Evolutionary conservation across 768 basidiomycete species (phyloP), one percentile per base, ranked within the genome.

Genomic region (Mycena indigotica): DNA sequence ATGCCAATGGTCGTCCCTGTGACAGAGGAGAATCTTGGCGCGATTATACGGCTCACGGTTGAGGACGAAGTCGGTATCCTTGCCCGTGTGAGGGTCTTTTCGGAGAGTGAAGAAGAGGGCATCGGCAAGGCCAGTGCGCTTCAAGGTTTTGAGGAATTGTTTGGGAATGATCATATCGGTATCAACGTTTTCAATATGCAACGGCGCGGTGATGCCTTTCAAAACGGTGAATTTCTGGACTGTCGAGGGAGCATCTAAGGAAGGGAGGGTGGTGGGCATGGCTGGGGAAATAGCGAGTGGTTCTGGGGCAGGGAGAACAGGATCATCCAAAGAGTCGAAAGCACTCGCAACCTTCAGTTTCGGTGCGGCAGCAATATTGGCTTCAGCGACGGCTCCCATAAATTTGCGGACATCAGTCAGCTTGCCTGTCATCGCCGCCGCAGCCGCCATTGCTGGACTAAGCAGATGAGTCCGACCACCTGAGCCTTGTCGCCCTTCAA

Each of bases 141-240:
- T 92, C 66, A 95, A 75, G 0, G 93, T 95, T 74, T 95, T 95
- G 71, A 95, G 75, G 77, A 95, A 95, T 67, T 94, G 93, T 66
- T 95, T 94, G 2, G 93, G 93, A 67, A 95, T 94, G 70, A 95
- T 93, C 84, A 89, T 89, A 67, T 95, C 93, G 46, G 93, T 95
- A 73, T 95, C 93, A 61, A 95, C 86, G 64, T 93, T 93, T 59
- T 88, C 84, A 40, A 89, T 88, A 70, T 88, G 80, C 72, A 93
- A 66, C n/a, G 91, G 90, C 12, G 89, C 90, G 40, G 88, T 82
- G 54, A 91, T 82, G 38, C 91, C 91, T 68, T 84, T 86, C 52
- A 93, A 72, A 50, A 87, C 66, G 50, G 76, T 83, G 71, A 93
- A 93, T 63, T 87, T 88, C 62, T 78, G 75, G 50, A 81, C 79